Conservation (phyloP, 345 rosid species). For the Ceriops zippeliana region DNA sequence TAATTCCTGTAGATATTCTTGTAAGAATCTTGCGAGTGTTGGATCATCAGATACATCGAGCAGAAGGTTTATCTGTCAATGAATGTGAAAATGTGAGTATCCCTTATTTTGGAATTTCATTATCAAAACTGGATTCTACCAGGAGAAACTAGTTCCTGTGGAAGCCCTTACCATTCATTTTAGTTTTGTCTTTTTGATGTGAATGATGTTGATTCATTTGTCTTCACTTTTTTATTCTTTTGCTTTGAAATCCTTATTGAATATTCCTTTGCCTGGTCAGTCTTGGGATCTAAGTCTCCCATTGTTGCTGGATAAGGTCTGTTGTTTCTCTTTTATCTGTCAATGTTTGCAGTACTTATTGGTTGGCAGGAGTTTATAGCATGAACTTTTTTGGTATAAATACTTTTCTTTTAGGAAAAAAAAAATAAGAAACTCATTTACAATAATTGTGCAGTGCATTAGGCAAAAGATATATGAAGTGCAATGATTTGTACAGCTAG, state of each 20-base stretch:
- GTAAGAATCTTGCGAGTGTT: slow-evolving; percentile 63
- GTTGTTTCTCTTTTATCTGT: neutral
- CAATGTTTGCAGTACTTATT: neutral
- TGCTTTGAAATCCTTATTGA: too few species aligned
- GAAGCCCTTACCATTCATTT: too few species aligned
- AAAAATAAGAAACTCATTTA: too few species aligned
- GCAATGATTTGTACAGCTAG: neutral
- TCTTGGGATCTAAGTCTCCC: neutral
- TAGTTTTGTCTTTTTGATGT: too few species aligned
- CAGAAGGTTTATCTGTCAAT: slow-evolving; percentile 80
- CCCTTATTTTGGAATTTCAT: neutral
- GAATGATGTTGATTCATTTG: too few species aligned
- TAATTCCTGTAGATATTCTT: slow-evolving; percentile 80
- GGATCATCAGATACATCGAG: slow-evolving; percentile 97
- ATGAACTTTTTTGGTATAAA: too few species aligned
- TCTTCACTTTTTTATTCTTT: too few species aligned
- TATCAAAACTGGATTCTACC: too few species aligned
- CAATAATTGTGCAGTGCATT: too few species aligned
- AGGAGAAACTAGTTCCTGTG: too few species aligned
- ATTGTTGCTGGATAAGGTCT: neutral
- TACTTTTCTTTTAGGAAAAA: too few species aligned
- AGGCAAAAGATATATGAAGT: too few species aligned
- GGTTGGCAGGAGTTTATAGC: neutral
- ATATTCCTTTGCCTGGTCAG: neutral
- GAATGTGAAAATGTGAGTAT: slow-evolving; percentile 70